Evolutionary conservation across 2,329 filamentous ascomycete species (phyloP).

Genomic region (Penicillium sp.): DNA sequence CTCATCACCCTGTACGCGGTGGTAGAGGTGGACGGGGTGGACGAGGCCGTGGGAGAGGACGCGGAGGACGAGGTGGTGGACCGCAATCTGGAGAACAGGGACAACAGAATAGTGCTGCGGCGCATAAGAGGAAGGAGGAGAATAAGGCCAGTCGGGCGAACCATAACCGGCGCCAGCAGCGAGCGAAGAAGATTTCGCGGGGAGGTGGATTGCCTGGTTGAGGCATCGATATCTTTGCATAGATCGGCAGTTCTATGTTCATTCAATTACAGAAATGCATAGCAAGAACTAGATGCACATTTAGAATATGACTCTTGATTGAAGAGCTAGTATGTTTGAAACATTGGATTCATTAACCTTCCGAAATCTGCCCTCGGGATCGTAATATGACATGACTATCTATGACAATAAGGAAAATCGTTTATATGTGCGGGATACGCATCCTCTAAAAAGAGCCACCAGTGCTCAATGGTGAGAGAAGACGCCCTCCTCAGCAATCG

Average conservation of each 20-base stretch:
- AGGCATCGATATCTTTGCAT: neutral
- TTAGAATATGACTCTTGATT: too few relatives aligned
- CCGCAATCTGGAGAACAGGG: slow-evolving; percentile 51
- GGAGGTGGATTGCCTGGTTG: slow-evolving; percentile 43
- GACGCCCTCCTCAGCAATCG: slow-evolving; percentile 28
- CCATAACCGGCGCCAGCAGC: slow-evolving; percentile 71
- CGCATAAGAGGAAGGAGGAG: slow-evolving; percentile 71
- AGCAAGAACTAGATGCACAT: too few relatives aligned
- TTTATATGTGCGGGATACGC: neutral
- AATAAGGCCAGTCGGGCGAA: slow-evolving; percentile 78
- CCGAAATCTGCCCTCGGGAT: neutral
- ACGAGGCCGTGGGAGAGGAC: slow-evolving; percentile 45
- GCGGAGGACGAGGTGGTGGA: slow-evolving; percentile 37
- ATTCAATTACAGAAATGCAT: too few relatives aligned
- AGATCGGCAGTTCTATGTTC: neutral
- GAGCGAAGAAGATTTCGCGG: slow-evolving; percentile 57
- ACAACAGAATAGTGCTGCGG: slow-evolving; percentile 60
- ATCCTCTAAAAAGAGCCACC: too few relatives aligned
- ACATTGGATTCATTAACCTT: neutral
- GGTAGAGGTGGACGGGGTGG: slow-evolving; percentile 41
- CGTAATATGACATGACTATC: slow-evolving; percentile 4
- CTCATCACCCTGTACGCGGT: slow-evolving; percentile 25
- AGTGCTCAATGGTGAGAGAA: slow-evolving; percentile 33
- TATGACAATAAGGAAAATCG: slow-evolving; percentile 1
- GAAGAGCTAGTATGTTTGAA: neutral